Evolutionary conservation across 140 eudicot species (phyloP), one percentile per base, ranked within the genome.

Genomic region (Anethum foeniculum): DNA sequence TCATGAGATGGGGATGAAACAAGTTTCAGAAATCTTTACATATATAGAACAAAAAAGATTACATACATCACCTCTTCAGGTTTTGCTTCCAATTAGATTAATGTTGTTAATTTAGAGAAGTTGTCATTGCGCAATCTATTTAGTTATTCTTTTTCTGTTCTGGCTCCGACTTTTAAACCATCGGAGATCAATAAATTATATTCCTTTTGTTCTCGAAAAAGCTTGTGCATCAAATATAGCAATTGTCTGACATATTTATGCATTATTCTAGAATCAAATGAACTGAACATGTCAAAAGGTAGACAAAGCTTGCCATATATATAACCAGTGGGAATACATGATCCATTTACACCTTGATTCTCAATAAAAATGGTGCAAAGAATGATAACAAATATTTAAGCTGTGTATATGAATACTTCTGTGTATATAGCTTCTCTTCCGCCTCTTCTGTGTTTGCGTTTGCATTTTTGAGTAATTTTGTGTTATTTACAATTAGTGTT

Each of bases 1-100:
- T 93, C 67, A n/a, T 92, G 65, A 89, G 93, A 89, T 90, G 97
- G 97, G 92, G 92, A 82, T 93, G 88, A 71, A 80, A 65, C 73
- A 78, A 23, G 5, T 36, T 58, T 16, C 2, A 16, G 5, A 78
- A 28, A 79, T 79, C 49, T 6, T 47, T 67, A 79, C 39, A 46
- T 43, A 46, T 43, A 79, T 1, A 56, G 36, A 47, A 79, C 14
- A 21, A 43, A 27, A 65, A 65, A 68, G 69, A 10, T 54, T 68
- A 41, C 52, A 78, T 78, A 78, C 81, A 27, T 62, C 14, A 12
- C 28, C 27, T 78, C 36, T 46, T 43, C 54, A 78, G 71, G 75
- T 43, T 14, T 39, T 62, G 13, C 52, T 64, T 79, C 46, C 64
- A 62, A 34, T 62, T 43, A 74, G 56, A 79, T 64, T 15, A 28